phyloP scores from a whole-genome alignment of 129 eudicot species.

The Solidago caesia region DNA sequence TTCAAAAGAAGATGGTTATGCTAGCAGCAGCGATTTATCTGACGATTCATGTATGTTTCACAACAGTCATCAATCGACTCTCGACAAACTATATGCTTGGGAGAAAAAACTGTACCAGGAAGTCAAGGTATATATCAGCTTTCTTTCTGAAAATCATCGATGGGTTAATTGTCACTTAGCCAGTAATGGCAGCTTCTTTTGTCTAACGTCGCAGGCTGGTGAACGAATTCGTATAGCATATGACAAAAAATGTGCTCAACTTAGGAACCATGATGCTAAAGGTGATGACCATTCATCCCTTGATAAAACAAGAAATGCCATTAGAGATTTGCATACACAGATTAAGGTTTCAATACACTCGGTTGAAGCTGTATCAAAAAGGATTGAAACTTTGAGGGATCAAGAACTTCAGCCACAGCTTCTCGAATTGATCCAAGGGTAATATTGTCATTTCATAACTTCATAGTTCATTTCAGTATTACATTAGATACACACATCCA shows the following conservation, averaged over 20 bases:
- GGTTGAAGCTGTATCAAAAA: slow-evolving; percentile 87
- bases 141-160: not conserved
- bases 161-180: slow-evolving; percentile 17
- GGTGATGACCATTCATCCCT: slow-evolving; percentile 75
- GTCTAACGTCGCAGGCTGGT: slow-evolving; percentile 59
- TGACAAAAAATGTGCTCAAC: slow-evolving; percentile 83
- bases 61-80: slow-evolving; percentile 83
- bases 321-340: slow-evolving; percentile 76
- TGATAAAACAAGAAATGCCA: slow-evolving; percentile 72
- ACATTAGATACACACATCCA: not conserved
- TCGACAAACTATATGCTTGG: slow-evolving; percentile 82
- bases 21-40: slow-evolving; percentile 71
- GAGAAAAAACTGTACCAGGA: slow-evolving; percentile 95
- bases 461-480: not conserved
- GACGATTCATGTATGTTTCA: slow-evolving; percentile 66
- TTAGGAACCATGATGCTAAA: slow-evolving; percentile 77
- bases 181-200: slow-evolving; percentile 9
- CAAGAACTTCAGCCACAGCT: slow-evolving; percentile 96
- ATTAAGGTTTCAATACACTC: slow-evolving; percentile 95
- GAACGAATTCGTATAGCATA: slow-evolving; percentile 82
- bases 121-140: slow-evolving; percentile 66
- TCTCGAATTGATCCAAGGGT: slow-evolving; percentile 87
- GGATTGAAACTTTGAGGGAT: slow-evolving; percentile 90
- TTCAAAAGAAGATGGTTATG: slow-evolving; percentile 69
- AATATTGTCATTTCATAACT: slow-evolving; percentile 24